Evolutionary conservation across 2,329 filamentous ascomycete genomes (phyloP).

Genomic region (Cylindrodendrum hubeiense): DNA sequence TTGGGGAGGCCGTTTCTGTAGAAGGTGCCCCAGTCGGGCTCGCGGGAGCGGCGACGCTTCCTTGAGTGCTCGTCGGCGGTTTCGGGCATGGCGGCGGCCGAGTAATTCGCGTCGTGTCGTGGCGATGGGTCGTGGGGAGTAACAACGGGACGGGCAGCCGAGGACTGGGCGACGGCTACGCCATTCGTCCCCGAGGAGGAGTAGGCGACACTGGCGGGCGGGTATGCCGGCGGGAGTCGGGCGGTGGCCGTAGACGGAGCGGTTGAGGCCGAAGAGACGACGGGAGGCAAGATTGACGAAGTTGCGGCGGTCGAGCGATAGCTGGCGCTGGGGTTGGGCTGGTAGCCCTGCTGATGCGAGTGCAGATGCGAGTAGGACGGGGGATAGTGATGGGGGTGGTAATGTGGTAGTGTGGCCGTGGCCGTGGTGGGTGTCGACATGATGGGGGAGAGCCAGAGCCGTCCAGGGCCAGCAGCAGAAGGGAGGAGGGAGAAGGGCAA

Average conservation of each 20-base stretch:
- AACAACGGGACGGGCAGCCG: constrained; percentile 45
- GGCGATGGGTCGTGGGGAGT: constrained; percentile 48
- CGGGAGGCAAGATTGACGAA: constrained; percentile 47
- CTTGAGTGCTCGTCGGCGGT: constrained; percentile 50
- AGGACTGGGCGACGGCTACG: constrained; percentile 46
- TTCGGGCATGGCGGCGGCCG: constrained; percentile 43
- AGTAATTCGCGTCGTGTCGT: constrained; percentile 43
- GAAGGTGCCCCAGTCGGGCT: constrained; percentile 83
- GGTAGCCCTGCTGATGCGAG: constrained; percentile 47
- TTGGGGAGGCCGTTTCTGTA: constrained; percentile 87
- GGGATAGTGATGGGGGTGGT: constrained; percentile 75
- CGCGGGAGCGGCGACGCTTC: constrained; percentile 70
- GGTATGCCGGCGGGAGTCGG: constrained; percentile 44
- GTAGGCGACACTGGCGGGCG: constrained; percentile 47
- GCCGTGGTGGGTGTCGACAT: constrained; percentile 89
- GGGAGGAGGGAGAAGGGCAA: constrained; percentile 28
- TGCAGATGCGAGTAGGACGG: constrained; percentile 61
- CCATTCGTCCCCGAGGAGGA: constrained; percentile 49
- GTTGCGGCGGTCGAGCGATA: constrained; percentile 46
- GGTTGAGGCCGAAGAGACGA: constrained; percentile 42
- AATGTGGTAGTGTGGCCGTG: constrained; percentile 78
- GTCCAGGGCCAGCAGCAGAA: constrained; percentile 36
- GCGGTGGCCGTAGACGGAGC: constrained; percentile 38
- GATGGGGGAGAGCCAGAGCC: constrained; percentile 42
- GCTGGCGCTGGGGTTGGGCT: constrained; percentile 43